Evolutionary conservation across 202 grass and related monocot genomes (phyloP), one percentile per base, ranked within the genome.

Genomic region (Setaria viridis): DNA sequence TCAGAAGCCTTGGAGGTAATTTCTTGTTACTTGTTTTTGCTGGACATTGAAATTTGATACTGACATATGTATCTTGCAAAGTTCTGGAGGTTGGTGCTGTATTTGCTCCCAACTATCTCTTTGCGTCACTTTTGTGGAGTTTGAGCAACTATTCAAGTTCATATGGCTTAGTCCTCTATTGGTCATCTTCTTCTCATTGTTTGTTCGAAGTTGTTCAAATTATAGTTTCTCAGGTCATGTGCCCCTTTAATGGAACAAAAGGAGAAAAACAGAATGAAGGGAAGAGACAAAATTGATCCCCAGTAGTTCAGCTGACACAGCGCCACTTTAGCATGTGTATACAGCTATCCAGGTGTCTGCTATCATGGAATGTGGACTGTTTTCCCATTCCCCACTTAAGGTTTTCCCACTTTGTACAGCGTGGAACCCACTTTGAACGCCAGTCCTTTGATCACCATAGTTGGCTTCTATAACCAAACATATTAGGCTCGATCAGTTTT

Each of bases 1-100:
- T 74, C 84, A 65, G 72, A 88, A 74, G 93, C 96, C 94, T 79
- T 99, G 79, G 89, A 99, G 93, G 96, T 99, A 91, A 60, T 80
- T 80, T 7, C 63, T 76, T 16, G 20, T 58, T 62, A 34, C 63
- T 70, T 76, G 10, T 72, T 75, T 76, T 86, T 68, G 35, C 68
- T 79, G 9, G 37, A 49, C 39, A 59, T 56, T 67, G 58, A 9
- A 60, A 78, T 64, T 64, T 79, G 19, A 34, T 85, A 55, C 55
- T 39, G 72, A 45, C 81, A 70, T 54, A 78, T 80, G 37, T 32
- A 12, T 74, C 2, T 2, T 53, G 50, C 68, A 74, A 77, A 70
- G 39, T 67, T 60, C 9, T 83, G 60, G 34, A 45, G 70, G 82
- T 69, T 42, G 20, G 62, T 84, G 21, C 30, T 64, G 1, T 75